Evolutionary conservation across 257 asterid genomes (phyloP).

Genomic region (Solanum gracilifrons): DNA sequence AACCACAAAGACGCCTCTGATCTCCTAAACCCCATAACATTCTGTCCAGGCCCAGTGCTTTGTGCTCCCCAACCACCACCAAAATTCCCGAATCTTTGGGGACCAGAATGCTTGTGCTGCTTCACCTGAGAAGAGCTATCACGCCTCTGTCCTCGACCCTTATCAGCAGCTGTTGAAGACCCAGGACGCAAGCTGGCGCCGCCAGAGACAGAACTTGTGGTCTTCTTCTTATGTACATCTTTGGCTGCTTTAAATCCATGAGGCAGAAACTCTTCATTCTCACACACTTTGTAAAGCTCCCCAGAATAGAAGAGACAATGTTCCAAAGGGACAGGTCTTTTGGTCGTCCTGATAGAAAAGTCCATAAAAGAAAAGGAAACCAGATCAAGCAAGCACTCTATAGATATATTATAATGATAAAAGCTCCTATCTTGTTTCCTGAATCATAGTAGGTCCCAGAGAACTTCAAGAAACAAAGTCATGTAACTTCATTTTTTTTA

Average conservation of each 20-base stretch:
- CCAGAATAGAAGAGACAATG: slow-evolving; percentile 89
- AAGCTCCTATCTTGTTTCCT: not conserved
- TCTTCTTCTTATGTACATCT: slow-evolving; percentile 59
- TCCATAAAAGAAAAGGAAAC: not conserved
- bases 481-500: not conserved
- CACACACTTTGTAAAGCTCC: slow-evolving; percentile 87
- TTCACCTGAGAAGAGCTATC: slow-evolving; percentile 22
- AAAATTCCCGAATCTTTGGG: slow-evolving; percentile 16
- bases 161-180: slow-evolving; percentile 13
- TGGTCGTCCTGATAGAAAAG: slow-evolving; percentile 61
- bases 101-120: slow-evolving; percentile 28
- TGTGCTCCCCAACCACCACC: slow-evolving; percentile 45
- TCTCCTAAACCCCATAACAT: slow-evolving; percentile 57
- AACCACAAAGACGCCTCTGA: slow-evolving; percentile 85
- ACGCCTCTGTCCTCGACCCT: slow-evolving; percentile 22
- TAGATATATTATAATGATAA: not conserved
- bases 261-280: slow-evolving; percentile 65
- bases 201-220: slow-evolving; percentile 23
- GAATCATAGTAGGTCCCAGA: not conserved
- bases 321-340: slow-evolving; percentile 97
- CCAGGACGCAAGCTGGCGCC: slow-evolving; percentile 16
- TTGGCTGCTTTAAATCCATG: slow-evolving; percentile 87
- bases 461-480: not conserved
- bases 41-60: slow-evolving; percentile 28
- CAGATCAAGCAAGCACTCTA: not conserved